Base-by-base conservation (phyloP, 768 basidiomycete genomes). In the Mycena latifolia region DNA sequence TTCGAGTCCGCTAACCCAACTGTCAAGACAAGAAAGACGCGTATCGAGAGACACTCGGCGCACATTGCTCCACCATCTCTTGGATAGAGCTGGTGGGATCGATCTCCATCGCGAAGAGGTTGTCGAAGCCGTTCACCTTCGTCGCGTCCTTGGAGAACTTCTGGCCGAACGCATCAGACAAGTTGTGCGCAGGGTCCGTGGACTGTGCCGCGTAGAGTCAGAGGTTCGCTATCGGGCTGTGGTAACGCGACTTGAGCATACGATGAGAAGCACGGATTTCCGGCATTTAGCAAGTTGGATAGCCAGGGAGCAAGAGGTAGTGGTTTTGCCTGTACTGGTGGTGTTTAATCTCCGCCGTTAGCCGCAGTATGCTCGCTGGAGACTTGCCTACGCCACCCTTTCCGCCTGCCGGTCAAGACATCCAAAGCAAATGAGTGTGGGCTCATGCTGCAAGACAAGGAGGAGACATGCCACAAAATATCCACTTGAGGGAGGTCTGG, bases 101-200 rank as follows among this genome's bases (percentile, higher is more conserved):
- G 77, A 99, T 99, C 80, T 99, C 98, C 98, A 99, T 99, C 5
- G 98, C 98, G 75, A 79, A 97, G 47, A 99, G 87, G 81, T 99
- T 99, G 65, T 93, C 89, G 72, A 98, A 98, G 11, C 98, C 98
- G 74, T 97, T 98, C 57, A 99, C 98, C 79, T 93, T 94, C 10
- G 96, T 99, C 33, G 98, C 98, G 77, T 99, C 98, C 76, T 99
- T 99, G 65, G 94, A 95, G 81, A 99, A 99, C 82, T 99, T 99
- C 76, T 99, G 98, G 24, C 95, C 94, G 77, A 99, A 99, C 18
- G 98, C 95, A 79, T 99, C 97, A 12, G 96, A 98, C 45, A 99
- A 82, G 79, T 99, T 99, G 84, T 99, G 98, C 39, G 98, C 98
- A n/a, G 98, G 98, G 80, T 99, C 98, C 10, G 98, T 99, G 10